phyloP scores from a whole-genome alignment of 2,329 filamentous ascomycete species.

The Pestalotiopsis sp. region DNA sequence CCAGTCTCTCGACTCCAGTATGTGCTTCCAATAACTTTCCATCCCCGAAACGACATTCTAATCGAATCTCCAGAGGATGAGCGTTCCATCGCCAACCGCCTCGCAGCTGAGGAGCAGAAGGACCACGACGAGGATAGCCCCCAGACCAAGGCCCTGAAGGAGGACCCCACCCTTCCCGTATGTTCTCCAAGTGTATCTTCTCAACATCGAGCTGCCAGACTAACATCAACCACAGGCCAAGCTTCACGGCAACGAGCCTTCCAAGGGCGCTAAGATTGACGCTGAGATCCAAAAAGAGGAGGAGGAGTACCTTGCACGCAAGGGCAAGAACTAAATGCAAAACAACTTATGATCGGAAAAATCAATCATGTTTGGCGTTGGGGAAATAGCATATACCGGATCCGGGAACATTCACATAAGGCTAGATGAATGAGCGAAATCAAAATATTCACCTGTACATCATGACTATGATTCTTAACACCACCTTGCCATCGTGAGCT shows the following conservation, averaged over 20 bases:
- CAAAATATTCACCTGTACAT: neutral
- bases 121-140: constrained; percentile 45
- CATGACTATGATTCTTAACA: too few relatives aligned
- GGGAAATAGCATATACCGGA: constrained; percentile 1
- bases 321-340: constrained; percentile 49
- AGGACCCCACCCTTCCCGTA: constrained; percentile 64
- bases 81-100: constrained; percentile 71
- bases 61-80: constrained; percentile 60
- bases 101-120: constrained; percentile 59
- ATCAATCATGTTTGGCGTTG: constrained; percentile 3
- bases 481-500: too few relatives aligned
- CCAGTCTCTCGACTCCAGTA: constrained; percentile 72
- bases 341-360: neutral
- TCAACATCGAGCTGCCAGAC: constrained; percentile 2
- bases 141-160: constrained; percentile 47
- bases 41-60: constrained; percentile 13
- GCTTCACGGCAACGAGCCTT: constrained; percentile 73
- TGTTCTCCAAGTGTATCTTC: constrained; percentile 21
- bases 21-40: constrained; percentile 24
- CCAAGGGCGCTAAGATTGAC: constrained; percentile 72
- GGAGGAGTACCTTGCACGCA: constrained; percentile 63
- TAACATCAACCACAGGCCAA: constrained; percentile 48
- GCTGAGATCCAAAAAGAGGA: constrained; percentile 70
- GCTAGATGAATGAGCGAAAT: constrained; percentile 1
- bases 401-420: neutral